These are phyloP conservation scores for Hippophae tibetana DNA, from an alignment of 306 rosid genomes.

Conservation along the genomic window DNA sequence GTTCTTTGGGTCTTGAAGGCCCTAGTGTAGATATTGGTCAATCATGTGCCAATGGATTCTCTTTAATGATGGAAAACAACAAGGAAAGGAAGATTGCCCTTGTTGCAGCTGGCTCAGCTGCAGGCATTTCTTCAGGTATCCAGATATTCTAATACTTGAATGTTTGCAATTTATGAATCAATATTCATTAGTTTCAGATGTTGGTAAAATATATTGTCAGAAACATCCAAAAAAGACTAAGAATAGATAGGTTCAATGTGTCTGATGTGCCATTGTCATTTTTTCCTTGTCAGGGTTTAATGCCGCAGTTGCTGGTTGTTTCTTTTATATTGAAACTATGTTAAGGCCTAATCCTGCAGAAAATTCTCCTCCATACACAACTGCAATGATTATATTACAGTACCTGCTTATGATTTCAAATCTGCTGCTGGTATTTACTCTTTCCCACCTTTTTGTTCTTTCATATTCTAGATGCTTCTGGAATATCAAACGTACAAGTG, in stretches of 20 bases:
- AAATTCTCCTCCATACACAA: conserved; percentile 95
- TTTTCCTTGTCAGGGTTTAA: conserved; percentile 67
- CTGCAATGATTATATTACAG: conserved; percentile 95
- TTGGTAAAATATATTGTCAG: too few relatives aligned
- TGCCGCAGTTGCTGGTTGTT: conserved; percentile 99
- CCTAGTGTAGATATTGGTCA: conserved; percentile 97
- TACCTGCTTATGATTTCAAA: conserved; percentile 83
- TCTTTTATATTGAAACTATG: conserved; percentile 96
- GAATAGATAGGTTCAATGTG: too few relatives aligned
- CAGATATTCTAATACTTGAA: conserved; percentile 7
- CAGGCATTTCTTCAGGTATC: conserved; percentile 90
- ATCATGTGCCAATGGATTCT: conserved; percentile 93
- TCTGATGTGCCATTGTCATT: conserved; percentile 10
- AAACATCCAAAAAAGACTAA: too few relatives aligned
- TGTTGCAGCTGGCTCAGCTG: conserved; percentile 97
- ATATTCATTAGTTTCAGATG: neutral
- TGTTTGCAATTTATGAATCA: conserved; percentile 12
- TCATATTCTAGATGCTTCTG: too few relatives aligned
- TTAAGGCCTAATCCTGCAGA: conserved; percentile 90
- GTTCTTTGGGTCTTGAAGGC: conserved; percentile 99
- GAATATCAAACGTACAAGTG: too few relatives aligned
- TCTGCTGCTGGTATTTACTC: conserved; percentile 85
- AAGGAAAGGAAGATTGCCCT: conserved; percentile 86
- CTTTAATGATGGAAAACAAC: conserved; percentile 87
- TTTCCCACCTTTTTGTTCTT: conserved; percentile 2